phyloP scores from a whole-genome alignment of 345 rosid species.

The Eutrema heterophyllum region DNA sequence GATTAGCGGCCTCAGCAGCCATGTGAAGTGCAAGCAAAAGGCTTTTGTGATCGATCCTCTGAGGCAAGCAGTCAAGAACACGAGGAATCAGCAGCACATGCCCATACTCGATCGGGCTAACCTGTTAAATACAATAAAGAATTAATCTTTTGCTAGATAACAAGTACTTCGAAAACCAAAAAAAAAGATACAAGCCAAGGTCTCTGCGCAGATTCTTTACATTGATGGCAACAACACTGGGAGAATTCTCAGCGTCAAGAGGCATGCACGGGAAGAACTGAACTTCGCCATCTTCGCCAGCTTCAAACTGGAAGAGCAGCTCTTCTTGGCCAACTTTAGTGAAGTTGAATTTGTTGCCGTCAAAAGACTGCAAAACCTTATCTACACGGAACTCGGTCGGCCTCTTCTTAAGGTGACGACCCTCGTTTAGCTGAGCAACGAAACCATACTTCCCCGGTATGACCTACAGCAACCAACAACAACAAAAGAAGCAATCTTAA shows the following conservation, averaged over 20 bases:
- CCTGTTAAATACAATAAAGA: constrained; percentile 43
- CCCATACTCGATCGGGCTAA: constrained; percentile 97
- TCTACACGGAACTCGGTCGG: constrained; percentile 97
- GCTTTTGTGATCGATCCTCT: constrained; percentile 90
- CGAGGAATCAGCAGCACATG: constrained; percentile 97
- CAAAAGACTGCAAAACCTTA: constrained; percentile 96
- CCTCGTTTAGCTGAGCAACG: constrained; percentile 96
- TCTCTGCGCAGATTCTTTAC: constrained; percentile 37
- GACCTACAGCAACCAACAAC: constrained; percentile 41
- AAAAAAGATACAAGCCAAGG: background rate
- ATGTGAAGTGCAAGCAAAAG: constrained; percentile 81
- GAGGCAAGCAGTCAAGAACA: constrained; percentile 87
- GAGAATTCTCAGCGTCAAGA: constrained; percentile 65
- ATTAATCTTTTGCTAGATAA: background rate
- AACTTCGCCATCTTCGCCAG: constrained; percentile 64
- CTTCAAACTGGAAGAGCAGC: constrained; percentile 94
- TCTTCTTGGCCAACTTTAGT: constrained; percentile 98
- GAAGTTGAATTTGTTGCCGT: constrained; percentile 90
- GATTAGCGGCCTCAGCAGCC: constrained; percentile 87
- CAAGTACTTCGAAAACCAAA: background rate
- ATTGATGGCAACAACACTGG: constrained; percentile 91
- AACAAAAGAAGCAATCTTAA: background rate
- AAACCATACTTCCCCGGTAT: constrained; percentile 91
- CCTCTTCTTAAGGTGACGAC: constrained; percentile 98
- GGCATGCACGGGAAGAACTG: constrained; percentile 77